These are phyloP conservation scores for Apiotrichum domesticum DNA, from an alignment of 1,284 basidiomycete genomes.

Conservation along the genomic window DNA sequence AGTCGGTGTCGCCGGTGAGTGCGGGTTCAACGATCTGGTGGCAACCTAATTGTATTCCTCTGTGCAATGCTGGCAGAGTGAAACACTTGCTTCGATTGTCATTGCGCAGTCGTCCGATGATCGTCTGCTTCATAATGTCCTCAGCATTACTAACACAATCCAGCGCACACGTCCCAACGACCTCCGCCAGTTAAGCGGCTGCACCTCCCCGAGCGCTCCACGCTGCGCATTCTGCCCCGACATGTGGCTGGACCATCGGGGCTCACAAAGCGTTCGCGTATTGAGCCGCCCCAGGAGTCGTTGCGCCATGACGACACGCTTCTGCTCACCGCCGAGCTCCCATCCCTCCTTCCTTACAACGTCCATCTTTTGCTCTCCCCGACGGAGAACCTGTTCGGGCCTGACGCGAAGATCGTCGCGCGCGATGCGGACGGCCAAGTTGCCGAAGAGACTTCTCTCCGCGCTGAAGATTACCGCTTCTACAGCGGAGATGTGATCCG, in stretches of 20 bases:
- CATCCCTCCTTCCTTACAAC: constrained; percentile 24
- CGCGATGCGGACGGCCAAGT: constrained; percentile 2
- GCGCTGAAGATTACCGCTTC: constrained; percentile 44
- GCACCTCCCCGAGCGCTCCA: constrained; percentile 26
- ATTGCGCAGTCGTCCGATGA: no score
- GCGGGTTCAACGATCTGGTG: no score
- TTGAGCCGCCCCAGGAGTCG: constrained; percentile 25
- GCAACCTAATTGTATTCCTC: no score
- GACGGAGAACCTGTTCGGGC: constrained; percentile 68
- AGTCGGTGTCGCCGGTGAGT: background rate
- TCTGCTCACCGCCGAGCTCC: constrained; percentile 33
- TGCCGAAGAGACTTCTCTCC: constrained; percentile 8
- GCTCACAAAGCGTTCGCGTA: constrained; percentile 8
- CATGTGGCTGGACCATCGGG: constrained; percentile 11
- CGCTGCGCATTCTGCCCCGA: constrained; percentile 56
- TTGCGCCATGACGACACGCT: constrained; percentile 34
- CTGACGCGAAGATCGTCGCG: constrained; percentile 57
- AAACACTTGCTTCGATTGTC: no score
- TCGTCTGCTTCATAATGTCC: no score
- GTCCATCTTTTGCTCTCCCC: constrained; percentile 57
- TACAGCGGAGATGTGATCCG: constrained; percentile 66
- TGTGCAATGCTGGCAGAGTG: no score
- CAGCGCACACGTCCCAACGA: constrained; percentile 35
- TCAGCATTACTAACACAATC: background rate
- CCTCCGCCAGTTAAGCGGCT: constrained; percentile 35